Evolutionary conservation across 2,329 filamentous ascomycete species (phyloP), one percentile per base, ranked within the genome.

Genomic region (Stagonosporopsis chrysanthemi): DNA sequence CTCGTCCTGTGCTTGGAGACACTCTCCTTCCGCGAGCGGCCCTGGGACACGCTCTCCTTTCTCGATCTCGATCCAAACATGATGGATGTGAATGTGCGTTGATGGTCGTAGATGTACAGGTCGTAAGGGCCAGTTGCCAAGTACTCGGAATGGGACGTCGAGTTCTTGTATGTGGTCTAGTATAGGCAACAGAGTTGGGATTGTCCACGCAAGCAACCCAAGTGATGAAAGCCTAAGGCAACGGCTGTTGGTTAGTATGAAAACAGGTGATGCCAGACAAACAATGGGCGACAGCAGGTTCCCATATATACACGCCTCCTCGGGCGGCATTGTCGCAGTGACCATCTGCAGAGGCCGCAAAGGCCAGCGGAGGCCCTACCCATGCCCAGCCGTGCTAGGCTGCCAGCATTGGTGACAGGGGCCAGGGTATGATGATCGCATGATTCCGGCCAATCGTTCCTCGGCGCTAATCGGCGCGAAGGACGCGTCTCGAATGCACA

Each of bases 1-100:
- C 67, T 72, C 52, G 74, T 71, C 56, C 75, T 71, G 61, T 76
- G 69, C 65, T 76, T 75, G 24, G 75, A 76, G 62, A 77, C 72
- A 67, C 72, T 76, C 28, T 70, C 70, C 38, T 71, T 63, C 56
- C 68, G 67, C 50, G 70, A 63, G 65, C 71, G 66, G 60, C 56
- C 62, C 31, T 43, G 42, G 23, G 75, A 76, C 64, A 77, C 72
- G 68, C 72, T 76, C 23, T 70, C 70, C 33, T 71, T 63, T 59
- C 68, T 68, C 58, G 70, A 64, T 63, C 71, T 63, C 64, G 71
- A 74, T 66, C 70, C 70, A 54, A 77, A 76, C 74, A 76, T 77
- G 62, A 60, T 73, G 62, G 41, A 54, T 24, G 48, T 52, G 39
- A 35, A 38, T 57, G 48, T 38, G 54, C 22, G 41, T 48, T 57